Evolutionary conservation across 2,329 filamentous ascomycete genomes (phyloP), one percentile per base, ranked within the genome.

Genomic region (Arthrobotrys sphaeroides): DNA sequence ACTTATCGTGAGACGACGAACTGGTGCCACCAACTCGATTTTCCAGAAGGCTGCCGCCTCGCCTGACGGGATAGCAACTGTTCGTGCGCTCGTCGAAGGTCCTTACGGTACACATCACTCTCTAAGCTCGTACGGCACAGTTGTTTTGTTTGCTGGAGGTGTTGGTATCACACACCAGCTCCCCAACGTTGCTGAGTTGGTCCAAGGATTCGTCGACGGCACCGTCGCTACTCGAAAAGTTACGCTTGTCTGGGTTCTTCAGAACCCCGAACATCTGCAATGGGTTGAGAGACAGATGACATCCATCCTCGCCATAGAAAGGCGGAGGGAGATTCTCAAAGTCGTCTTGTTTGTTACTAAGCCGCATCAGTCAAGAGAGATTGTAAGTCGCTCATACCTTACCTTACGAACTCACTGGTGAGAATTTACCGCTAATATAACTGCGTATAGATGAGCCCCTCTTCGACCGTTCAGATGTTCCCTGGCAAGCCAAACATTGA

Each of bases 251-350:
- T 94, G 91, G 91, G 89, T 89, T 55, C 91, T 94, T 69, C 91
- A 91, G 79, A 90, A 87, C 79, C 90, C 90, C 79, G 91, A 93
- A 83, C 91, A 93, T 81, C 85, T 94, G 28, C 91, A 94, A 82
- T 94, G 91, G 91, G 93, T 93, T 80, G 86, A 90, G 51, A 90
- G 90, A 5, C 93, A 90, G 90, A 93, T 94, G 91, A 93, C 90
- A 2, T 87, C 90, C 80, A 92, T 93, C 77, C 85, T 93, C 40
- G 87, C 88, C 72, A 91, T 93, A 89, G 90, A 91, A 69, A 88
- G 86, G 81, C 88, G 91, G 57, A 87, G 91, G 68, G 91, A 93
- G 73, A 87, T 91, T 61, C 85, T 94, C 64, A 89, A 90, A 78
- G 91, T 94, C 82, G 88, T 92, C 84, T 87, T 94, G 64, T 94